Evolutionary conservation across 2,329 filamentous ascomycete genomes (phyloP).

Genomic region (Catunica adiposa): DNA sequence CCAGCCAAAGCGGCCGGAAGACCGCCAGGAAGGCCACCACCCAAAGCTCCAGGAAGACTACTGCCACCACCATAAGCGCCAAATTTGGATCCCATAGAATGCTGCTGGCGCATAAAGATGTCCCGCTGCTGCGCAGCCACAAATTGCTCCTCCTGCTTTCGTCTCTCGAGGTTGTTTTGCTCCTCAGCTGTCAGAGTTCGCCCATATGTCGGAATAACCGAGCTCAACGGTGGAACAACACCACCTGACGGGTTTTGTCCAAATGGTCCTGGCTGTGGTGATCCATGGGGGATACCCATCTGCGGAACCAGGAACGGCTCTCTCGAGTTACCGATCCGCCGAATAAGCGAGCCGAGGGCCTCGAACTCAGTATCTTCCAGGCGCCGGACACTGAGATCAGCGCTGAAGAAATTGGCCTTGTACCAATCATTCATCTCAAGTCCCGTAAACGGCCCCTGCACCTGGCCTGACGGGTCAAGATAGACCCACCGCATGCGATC

Average conservation of each 20-base stretch:
- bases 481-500: conserved; percentile 99
- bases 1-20: background rate
- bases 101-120: conserved; percentile 59
- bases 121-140: conserved; percentile 93
- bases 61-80: background rate
- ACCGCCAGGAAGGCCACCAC: background rate
- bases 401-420: conserved; percentile 93
- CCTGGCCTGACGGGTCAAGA: conserved; percentile 78
- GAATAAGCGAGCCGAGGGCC: conserved; percentile 81
- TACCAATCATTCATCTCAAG: conserved; percentile 99
- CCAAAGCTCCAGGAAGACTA: background rate
- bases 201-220: conserved; percentile 88
- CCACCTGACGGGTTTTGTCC: conserved; percentile 36
- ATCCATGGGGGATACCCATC: conserved; percentile 84
- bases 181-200: conserved; percentile 93
- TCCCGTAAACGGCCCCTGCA: conserved; percentile 88
- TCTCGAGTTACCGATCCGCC: conserved; percentile 89
- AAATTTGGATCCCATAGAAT: conserved; percentile 47
- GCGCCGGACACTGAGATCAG: conserved; percentile 87
- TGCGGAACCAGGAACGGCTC: conserved; percentile 96
- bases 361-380: conserved; percentile 89
- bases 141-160: conserved; percentile 97
- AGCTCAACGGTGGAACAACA: conserved; percentile 76
- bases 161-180: conserved; percentile 87
- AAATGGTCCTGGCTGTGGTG: conserved; percentile 39